phyloP scores from a whole-genome alignment of 2,329 filamentous ascomycete species.

The Elsinoe fawcettii region DNA sequence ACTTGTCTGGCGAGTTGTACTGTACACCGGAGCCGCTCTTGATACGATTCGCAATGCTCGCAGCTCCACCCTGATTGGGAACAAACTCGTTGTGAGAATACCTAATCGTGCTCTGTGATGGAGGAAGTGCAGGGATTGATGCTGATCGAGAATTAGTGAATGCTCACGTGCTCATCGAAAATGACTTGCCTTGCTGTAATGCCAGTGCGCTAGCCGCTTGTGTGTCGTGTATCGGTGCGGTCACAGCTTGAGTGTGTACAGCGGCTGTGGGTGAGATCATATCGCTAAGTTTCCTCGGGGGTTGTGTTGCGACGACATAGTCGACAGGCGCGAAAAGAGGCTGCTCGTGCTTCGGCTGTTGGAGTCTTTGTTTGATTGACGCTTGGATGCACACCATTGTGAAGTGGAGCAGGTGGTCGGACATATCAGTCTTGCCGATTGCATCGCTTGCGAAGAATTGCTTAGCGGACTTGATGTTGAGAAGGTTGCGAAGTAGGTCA shows the following conservation, averaged over 20 bases:
- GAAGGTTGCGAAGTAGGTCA: neutral
- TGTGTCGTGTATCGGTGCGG: neutral
- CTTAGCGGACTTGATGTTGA: neutral
- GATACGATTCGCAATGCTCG: neutral
- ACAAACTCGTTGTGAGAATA: neutral
- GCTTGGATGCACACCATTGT: neutral
- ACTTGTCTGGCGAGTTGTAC: neutral
- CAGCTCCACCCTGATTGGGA: neutral
- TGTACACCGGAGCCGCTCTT: neutral
- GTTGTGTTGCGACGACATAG: neutral
- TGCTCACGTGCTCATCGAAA: neutral
- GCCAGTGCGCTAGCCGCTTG: neutral
- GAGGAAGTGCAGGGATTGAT: neutral
- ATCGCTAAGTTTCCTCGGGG: neutral
- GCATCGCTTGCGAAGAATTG: conserved; percentile 23
- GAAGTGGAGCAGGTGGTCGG: neutral
- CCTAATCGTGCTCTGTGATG: neutral
- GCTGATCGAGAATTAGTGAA: neutral
- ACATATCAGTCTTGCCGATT: conserved; percentile 16
- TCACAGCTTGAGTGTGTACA: neutral
- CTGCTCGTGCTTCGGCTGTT: neutral
- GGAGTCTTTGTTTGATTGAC: neutral
- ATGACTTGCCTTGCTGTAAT: neutral
- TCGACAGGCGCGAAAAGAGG: neutral
- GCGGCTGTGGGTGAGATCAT: neutral